A percentile compares a stretch with the other conserved stretches of the same genome.
Evolutionary conservation across 1,284 basidiomycete genomes (phyloP).

Genomic region (Austropuccinia psidii): DNA sequence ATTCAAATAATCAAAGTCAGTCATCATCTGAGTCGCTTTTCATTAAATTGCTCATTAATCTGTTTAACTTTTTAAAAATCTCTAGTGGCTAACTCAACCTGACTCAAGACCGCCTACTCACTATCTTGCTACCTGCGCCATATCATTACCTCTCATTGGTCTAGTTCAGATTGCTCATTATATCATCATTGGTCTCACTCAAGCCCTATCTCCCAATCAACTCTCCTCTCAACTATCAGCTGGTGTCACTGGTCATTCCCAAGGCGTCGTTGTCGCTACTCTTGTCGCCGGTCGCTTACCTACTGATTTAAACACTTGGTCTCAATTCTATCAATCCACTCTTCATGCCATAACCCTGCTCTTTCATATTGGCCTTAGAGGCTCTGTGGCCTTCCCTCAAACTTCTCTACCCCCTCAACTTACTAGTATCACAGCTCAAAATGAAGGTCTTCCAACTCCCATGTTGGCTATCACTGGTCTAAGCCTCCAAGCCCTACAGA

Average conservation of each 20-base stretch:
- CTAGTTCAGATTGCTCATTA: conserved; percentile 93
- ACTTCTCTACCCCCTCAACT: conserved; percentile 81
- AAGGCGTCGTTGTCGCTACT: conserved; percentile 88
- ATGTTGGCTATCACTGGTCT: conserved; percentile 90
- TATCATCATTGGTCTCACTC: conserved; percentile 66
- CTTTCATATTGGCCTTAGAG: conserved; percentile 25
- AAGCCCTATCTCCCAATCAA: conserved; percentile 54
- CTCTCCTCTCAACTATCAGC: conserved; percentile 37
- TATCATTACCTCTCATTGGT: conserved; percentile 91
- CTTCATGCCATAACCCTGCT: conserved; percentile 5
- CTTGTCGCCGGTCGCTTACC: conserved; percentile 56
- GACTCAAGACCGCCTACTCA: conserved; percentile 64
- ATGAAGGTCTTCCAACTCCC: conserved; percentile 84
- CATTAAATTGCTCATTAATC: conserved; percentile 56
- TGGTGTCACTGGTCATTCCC: conserved; percentile 91
- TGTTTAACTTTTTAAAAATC: conserved; percentile 67
- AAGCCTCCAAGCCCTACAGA: conserved; percentile 49
- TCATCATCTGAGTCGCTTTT: conserved; percentile 48
- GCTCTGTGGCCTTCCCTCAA: conserved; percentile 66
- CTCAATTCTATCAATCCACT: not conserved
- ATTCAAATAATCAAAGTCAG: conserved; percentile 55
- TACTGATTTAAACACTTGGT: not conserved
- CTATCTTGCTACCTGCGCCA: conserved; percentile 91
- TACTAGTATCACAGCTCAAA: conserved; percentile 76
- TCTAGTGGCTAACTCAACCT: conserved; percentile 70